phyloP scores from a whole-genome alignment of 2,329 filamentous ascomycete species.

The Fusarium chuoi region DNA sequence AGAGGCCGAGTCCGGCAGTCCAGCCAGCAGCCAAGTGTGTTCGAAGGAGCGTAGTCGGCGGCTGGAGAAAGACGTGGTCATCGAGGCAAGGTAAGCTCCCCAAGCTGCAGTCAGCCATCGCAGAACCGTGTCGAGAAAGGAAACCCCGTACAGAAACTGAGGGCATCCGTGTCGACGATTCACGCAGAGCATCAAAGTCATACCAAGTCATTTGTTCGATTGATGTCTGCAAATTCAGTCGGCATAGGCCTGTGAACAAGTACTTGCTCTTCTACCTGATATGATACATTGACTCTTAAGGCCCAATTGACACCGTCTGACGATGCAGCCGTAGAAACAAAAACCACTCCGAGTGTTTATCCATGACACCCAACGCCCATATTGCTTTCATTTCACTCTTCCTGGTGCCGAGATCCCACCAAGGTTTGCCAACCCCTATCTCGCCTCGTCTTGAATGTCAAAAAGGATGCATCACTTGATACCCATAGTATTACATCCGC shows the following conservation, averaged over 20 bases:
- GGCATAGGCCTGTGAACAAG: neutral
- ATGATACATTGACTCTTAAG: conserved; percentile 12
- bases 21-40: neutral
- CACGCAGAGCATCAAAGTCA: neutral
- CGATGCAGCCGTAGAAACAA: neutral
- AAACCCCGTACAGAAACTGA: neutral
- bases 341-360: conserved; percentile 21
- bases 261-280: neutral
- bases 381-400: conserved; percentile 14
- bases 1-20: conserved; percentile 27
- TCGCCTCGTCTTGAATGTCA: neutral
- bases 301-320: neutral
- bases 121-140: neutral
- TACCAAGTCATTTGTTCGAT: neutral
- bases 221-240: neutral
- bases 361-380: conserved; percentile 36
- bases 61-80: neutral
- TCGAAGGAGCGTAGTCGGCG: neutral
- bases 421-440: conserved; percentile 3
- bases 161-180: neutral
- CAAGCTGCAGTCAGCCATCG: conserved; percentile 2
- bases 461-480: conserved; percentile 7
- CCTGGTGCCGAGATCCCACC: neutral
- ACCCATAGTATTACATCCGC: neutral
- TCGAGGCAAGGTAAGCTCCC: neutral